These are phyloP conservation scores for Chalaropsis thielavioides DNA, from an alignment of 2,329 filamentous ascomycete genomes.

Conservation along the genomic window DNA sequence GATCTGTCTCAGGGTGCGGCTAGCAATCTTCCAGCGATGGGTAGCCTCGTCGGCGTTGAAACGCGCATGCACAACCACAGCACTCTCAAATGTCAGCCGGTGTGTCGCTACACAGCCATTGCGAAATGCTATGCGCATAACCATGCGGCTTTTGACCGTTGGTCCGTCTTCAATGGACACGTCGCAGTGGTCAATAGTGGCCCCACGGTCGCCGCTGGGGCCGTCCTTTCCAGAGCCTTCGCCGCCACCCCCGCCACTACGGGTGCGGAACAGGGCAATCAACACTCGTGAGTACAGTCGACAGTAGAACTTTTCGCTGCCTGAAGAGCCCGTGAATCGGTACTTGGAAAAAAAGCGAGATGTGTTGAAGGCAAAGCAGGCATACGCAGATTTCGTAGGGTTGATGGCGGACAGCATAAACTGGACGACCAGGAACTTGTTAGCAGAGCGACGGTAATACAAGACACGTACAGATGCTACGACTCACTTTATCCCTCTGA, in stretches of 20 bases:
- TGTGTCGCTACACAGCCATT: conserved; percentile 69
- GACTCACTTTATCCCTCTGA: conserved; percentile 46
- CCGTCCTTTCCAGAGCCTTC: conserved; percentile 43
- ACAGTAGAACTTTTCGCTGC: conserved; percentile 50
- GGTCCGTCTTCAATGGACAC: conserved; percentile 58
- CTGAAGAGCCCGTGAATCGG: conserved; percentile 43
- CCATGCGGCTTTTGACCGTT: conserved; percentile 56
- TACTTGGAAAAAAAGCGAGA: conserved; percentile 61
- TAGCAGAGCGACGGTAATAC: conserved; percentile 30
- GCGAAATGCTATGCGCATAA: conserved; percentile 58
- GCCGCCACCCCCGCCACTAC: conserved; percentile 42
- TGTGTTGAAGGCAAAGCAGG: conserved; percentile 53
- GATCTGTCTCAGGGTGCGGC: conserved; percentile 55
- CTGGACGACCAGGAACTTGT: conserved; percentile 36
- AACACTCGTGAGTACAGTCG: conserved; percentile 45
- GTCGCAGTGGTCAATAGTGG: conserved; percentile 59
- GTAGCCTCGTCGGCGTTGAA: conserved; percentile 52
- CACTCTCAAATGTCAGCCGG: conserved; percentile 58
- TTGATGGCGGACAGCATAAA: conserved; percentile 63
- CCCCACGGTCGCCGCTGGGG: conserved; percentile 35
- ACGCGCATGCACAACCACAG: conserved; percentile 59
- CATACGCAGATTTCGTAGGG: conserved; percentile 66
- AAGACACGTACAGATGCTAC: conserved; percentile 13
- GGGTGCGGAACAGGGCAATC: conserved; percentile 59
- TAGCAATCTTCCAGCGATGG: conserved; percentile 60